Evolutionary conservation across 305 asterid species (phyloP), one percentile per base, ranked within the genome.

Genomic region (Fraxinus sp.): DNA sequence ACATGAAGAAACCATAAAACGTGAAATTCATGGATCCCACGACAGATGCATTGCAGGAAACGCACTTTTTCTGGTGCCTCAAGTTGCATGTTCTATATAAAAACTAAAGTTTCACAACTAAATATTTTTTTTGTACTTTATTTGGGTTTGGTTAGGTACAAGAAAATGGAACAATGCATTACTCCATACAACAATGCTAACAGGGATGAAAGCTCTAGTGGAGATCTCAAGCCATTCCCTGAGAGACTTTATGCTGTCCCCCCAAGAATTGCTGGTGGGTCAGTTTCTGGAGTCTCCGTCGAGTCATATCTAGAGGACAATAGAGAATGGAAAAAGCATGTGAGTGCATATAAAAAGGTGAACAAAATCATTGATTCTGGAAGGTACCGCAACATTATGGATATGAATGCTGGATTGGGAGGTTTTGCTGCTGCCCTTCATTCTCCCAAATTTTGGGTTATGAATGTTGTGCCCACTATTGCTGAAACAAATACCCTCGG

Each of bases 401-500:
- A 36, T 36, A 36, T 36, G 41, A 36, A 36, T 7, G 41, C 41
- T 36, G 41, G 41, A 36, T 6, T 36, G 41, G 41, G 41, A 6
- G 89, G 98, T 79, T 95, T 95, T 86, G 98, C 94, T 46, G 98
- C 98, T 35, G 97, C 96, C 9, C 89, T 95, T 80, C 86, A 91
- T 1, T 89, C 96, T 85, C 92, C 97, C 68, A 95, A 95, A 86
- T 83, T 90, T 78, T 95, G 98, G 98, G 98, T 95, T 52, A 95
- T 95, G 98, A 95, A 95, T 88, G 97, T 93, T 72, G 85, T 92
- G 77, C 98, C 98, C 70, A 93, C 95, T 57, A 92, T 93, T 84
- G 95, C 97, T 71, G 82, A 95, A 89, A 92, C 91, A 84, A 92
- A 87, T 83, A 92, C 98, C 57, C 89, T 95, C 16, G 98, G 98